A percentile compares a stretch with the other conserved stretches of the same genome.
Evolutionary conservation across 306 rosid genomes (phyloP).

Genomic region (Pyrus bretschneideri): DNA sequence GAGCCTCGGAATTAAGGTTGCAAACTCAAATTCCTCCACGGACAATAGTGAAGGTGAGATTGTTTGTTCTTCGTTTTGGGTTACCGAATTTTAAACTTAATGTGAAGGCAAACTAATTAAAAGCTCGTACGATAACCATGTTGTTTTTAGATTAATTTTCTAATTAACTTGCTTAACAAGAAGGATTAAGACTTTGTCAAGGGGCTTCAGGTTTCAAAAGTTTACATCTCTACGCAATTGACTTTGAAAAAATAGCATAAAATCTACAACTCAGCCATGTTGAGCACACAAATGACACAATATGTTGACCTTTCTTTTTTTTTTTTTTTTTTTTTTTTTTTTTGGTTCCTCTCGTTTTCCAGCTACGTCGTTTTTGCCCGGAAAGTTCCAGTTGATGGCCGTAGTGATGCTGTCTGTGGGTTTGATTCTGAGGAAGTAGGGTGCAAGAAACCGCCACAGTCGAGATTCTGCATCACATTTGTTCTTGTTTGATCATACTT

Average conservation of each 20-base stretch:
- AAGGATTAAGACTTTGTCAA: background rate
- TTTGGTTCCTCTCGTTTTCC: conserved; percentile 14
- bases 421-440: conserved; percentile 42
- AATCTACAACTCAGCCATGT: background rate
- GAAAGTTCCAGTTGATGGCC: conserved; percentile 41
- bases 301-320: background rate
- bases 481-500: background rate
- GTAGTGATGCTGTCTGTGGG: conserved; percentile 39
- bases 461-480: background rate
- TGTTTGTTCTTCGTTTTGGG: background rate
- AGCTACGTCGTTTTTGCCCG: conserved; percentile 41
- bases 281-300: background rate
- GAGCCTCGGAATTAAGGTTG: conserved; percentile 64
- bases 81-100: background rate
- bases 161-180: background rate
- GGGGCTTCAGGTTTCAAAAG: background rate
- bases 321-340: background rate
- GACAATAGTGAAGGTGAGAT: conserved; percentile 34
- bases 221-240: conserved; percentile 7
- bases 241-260: background rate
- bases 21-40: conserved; percentile 15
- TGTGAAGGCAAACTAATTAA: background rate
- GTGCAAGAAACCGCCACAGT: background rate
- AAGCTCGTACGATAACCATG: background rate
- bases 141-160: background rate